Base-by-base conservation (phyloP, 768 basidiomycete genomes). In the Leccinellum albellum region DNA sequence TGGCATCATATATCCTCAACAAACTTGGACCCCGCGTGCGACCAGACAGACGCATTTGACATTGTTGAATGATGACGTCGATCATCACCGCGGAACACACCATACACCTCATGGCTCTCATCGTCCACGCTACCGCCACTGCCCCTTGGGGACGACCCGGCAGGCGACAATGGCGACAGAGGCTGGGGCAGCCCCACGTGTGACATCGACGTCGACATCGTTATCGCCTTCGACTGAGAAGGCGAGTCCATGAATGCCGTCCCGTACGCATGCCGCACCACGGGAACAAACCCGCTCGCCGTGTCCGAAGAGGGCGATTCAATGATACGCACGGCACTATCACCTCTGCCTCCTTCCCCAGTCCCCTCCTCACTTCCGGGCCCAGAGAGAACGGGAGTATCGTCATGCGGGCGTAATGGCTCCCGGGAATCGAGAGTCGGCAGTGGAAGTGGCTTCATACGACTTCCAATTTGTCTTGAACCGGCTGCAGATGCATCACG, bases 1-100 rank as follows among this genome's bases (percentile, higher is more conserved):
- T 42, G 10, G n/a, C 5, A n/a, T 60, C 50, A 69, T 53, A 69
- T 58, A 58, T 67, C 63, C 61, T 82, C 81, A 26, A 81, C 67
- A 56, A 82, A 82, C 65, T 78, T 82, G 17, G 79, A 77, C 14
- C 80, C 81, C n/a, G 74, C 73, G 52, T 78, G 74, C 12, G 79
- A 77, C 61, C 71, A 73, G 60, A 74, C 61, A 21, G 76, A 70
- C 47, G 57, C 50, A 14, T 56, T 58, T 23, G 68, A 71, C 61
- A 67, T 50, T 14, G 51, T 49, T 35, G 68, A 67, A 2, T 56
- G 62, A 57, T 73, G 66, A 2, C 59, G 63, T 35, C 35, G 56
- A 37, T 64, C 56, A 3, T 55, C 56, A 24, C 21, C 46, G 8
- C 14, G 14, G 20, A 53, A 28, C 12, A 53, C 60, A 1, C 58